Base-by-base conservation (phyloP, 2,329 filamentous ascomycete genomes). In the Arthrobotrys entomopaga region DNA sequence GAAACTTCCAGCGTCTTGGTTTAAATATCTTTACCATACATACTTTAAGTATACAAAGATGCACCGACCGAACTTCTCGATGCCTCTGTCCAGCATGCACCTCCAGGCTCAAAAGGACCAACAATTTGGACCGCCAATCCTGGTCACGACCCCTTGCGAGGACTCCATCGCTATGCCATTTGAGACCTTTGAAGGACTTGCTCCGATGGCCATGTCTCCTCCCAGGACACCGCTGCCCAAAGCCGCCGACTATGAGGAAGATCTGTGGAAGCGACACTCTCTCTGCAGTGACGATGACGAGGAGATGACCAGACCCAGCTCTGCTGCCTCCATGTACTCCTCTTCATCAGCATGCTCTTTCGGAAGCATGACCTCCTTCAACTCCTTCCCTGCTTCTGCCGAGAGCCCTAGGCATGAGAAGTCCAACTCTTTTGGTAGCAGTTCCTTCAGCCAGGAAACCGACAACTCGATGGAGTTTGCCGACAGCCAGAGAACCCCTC, bases 301-400 rank as follows among this genome's bases (percentile, higher is more conserved):
- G 20, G 76, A 76, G 34, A 77, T 78, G 48, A 67, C 74, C 19
- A 76, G 78, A 13, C 77, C 77, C 7, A 69, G 56, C 42, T 78
- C 78, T 15, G 74, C 77, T 19, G 77, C 76, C 40, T 79, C 78
- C 16, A 77, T 73, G 53, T 79, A 78, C 66, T 79, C 78, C 29
- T 78, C 77, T n/a, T 78, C 78, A 15, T 79, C 78, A 3, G 78
- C 78, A 53, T 79, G 77, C 53, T 79, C 78, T n/a, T 77, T 78
- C 54, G 77, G 78, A 38, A 79, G 78, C 64, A 75, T 77, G 49
- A 77, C 77, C 13, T 78, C 78, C 20, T 78, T 77, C 61, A 76
- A 76, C 52, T 77, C 71, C 8, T 78, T 77, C 49, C 72, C 77
- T 19, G 76, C 76, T 10, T 75, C 71, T 43, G 77, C 76, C 8